Evolutionary conservation across 352 stramenopile genomes (phyloP).

Genomic region (Phytophthora podocarpi): DNA sequence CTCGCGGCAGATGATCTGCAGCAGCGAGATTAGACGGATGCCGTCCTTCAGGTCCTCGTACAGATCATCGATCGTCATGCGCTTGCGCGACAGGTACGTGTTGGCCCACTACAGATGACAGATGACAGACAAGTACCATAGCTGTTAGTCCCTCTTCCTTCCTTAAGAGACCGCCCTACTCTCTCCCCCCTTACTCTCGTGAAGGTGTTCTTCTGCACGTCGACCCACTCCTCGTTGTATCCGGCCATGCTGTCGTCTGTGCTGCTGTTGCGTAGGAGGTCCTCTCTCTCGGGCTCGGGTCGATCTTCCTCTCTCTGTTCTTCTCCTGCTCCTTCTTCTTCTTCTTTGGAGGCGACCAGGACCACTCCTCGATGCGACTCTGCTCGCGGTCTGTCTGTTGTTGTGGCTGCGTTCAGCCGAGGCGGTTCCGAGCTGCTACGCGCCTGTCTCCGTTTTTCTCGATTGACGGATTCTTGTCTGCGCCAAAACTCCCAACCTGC

Average conservation of each 20-base stretch:
- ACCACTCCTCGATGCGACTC: constrained; percentile 11
- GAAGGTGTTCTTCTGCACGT: constrained; percentile 93
- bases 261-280: constrained; percentile 8
- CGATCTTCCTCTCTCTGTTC: background rate
- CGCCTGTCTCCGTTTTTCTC: constrained; percentile 30
- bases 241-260: constrained; percentile 54
- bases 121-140: background rate
- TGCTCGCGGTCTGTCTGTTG: constrained; percentile 6
- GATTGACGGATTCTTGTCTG: constrained; percentile 15
- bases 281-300: constrained; percentile 29
- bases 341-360: constrained; percentile 7
- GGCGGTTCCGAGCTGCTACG: constrained; percentile 25
- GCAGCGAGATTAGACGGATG: constrained; percentile 84
- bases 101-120: constrained; percentile 90
- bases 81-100: constrained; percentile 88
- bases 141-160: constrained; percentile 9
- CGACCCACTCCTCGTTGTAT: constrained; percentile 86
- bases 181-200: constrained; percentile 62
- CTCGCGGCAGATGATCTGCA: constrained; percentile 90
- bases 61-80: constrained; percentile 90
- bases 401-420: constrained; percentile 21
- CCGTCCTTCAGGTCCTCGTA: constrained; percentile 90
- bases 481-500: constrained; percentile 22
- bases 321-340: constrained; percentile 5
- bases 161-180: background rate